A percentile compares a stretch with the other conserved stretches of the same genome.
phyloP scores from a whole-genome alignment of 2,329 filamentous ascomycete genomes.

The Ophiocordyceps camponoti-leonardi region DNA sequence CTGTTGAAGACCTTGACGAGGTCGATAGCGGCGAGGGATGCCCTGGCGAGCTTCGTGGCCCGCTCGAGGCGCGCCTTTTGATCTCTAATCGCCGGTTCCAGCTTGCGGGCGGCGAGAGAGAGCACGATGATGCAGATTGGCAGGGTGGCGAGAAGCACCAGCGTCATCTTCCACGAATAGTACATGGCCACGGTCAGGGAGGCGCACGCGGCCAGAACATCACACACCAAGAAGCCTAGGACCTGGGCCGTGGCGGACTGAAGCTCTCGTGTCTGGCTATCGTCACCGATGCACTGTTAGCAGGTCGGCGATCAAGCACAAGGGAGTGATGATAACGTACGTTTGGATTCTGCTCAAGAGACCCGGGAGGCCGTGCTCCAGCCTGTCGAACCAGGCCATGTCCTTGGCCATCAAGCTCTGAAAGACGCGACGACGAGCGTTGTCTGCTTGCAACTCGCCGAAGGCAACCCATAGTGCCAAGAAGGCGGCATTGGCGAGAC shows the following conservation, averaged over 20 bases:
- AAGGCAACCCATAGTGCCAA: slow-evolving; percentile 59
- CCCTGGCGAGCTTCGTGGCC: slow-evolving; percentile 55
- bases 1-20: slow-evolving; percentile 78
- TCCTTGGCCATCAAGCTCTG: slow-evolving; percentile 51
- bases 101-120: slow-evolving; percentile 36
- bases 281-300: neutral
- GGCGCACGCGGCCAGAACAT: slow-evolving; percentile 44
- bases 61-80: slow-evolving; percentile 52
- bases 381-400: slow-evolving; percentile 66
- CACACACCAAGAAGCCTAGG: slow-evolving; percentile 51
- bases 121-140: slow-evolving; percentile 50
- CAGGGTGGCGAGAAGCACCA: slow-evolving; percentile 58
- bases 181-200: slow-evolving; percentile 58
- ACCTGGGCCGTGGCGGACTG: slow-evolving; percentile 68
- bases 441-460: slow-evolving; percentile 63
- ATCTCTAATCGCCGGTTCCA: slow-evolving; percentile 47
- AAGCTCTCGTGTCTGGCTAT: slow-evolving; percentile 65
- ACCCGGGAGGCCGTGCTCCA: slow-evolving; percentile 53
- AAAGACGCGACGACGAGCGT: slow-evolving; percentile 49
- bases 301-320: neutral
- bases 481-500: slow-evolving; percentile 49
- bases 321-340: slow-evolving; percentile 25
- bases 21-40: slow-evolving; percentile 58
- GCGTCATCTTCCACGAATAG: slow-evolving; percentile 68
- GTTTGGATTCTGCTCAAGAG: slow-evolving; percentile 57